phyloP scores from a whole-genome alignment of 805 yeast species.

The Saturnispora mendoncae region DNA sequence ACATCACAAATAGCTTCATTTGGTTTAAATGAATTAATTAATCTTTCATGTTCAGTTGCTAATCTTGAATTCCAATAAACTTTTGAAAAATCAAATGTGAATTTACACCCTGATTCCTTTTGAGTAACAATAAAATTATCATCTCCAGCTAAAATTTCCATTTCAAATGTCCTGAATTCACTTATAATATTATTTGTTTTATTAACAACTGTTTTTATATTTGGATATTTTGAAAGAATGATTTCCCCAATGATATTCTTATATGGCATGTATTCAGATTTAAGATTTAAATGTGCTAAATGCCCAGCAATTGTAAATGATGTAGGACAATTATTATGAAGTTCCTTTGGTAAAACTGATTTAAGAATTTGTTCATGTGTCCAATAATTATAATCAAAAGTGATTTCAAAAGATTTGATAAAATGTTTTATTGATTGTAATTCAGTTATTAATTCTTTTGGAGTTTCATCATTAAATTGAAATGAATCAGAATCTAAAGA shows the following conservation, averaged over 20 bases:
- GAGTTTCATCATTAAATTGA: slow-evolving; percentile 1
- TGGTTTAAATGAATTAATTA: slow-evolving; percentile 48
- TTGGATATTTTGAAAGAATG: slow-evolving; percentile 76
- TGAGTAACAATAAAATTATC: slow-evolving; percentile 72
- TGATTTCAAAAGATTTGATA: slow-evolving; percentile 45
- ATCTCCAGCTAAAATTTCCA: slow-evolving; percentile 90
- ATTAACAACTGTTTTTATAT: slow-evolving; percentile 82
- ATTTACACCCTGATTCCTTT: slow-evolving; percentile 76
- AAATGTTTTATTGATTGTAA: slow-evolving; percentile 35
- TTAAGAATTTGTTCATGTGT: slow-evolving; percentile 76
- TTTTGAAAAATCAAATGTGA: slow-evolving; percentile 80
- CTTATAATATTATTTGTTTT: slow-evolving; percentile 83
- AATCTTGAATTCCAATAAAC: slow-evolving; percentile 97
- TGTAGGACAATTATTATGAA: slow-evolving; percentile 68
- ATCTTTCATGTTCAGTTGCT: slow-evolving; percentile 85
- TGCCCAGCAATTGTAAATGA: slow-evolving; percentile 94
- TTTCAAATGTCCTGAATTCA: slow-evolving; percentile 81
- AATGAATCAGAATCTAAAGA: slow-evolving; percentile 26
- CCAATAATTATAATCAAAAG: slow-evolving; percentile 74
- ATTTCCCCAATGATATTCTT: slow-evolving; percentile 81
- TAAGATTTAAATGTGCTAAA: slow-evolving; percentile 82
- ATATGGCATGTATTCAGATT: slow-evolving; percentile 78
- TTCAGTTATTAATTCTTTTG: slow-evolving; percentile 24
- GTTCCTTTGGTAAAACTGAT: slow-evolving; percentile 66
- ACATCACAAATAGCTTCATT: slow-evolving; percentile 86